A percentile compares a stretch with the other conserved stretches of the same genome.
Evolutionary conservation across 1,139 yeast genomes (phyloP).

Genomic region (Kurtzmaniella quercitrusa): DNA sequence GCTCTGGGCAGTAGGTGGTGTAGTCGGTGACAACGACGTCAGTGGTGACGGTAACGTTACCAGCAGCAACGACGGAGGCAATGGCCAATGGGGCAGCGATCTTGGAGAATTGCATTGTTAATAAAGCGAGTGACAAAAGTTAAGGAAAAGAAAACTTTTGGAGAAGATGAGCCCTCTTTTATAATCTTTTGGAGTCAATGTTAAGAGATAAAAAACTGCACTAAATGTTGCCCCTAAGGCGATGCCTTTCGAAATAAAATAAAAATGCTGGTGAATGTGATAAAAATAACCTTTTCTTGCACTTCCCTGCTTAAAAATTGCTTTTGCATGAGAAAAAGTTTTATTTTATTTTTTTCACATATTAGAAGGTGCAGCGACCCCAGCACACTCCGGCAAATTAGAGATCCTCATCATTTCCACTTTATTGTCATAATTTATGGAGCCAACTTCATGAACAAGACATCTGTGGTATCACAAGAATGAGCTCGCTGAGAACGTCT

Average conservation of each 20-base stretch:
- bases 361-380: not conserved
- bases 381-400: not conserved
- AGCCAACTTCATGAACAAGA: too few relatives aligned
- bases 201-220: not conserved
- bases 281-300: not conserved
- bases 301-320: not conserved
- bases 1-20: constrained; percentile 46
- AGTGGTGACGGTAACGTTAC: constrained; percentile 42
- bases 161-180: not conserved
- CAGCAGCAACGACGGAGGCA: constrained; percentile 36
- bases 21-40: constrained; percentile 42
- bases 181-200: not conserved
- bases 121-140: constrained; percentile 20
- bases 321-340: not conserved
- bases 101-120: constrained; percentile 40
- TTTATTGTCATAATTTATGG: too few relatives aligned
- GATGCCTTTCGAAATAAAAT: not conserved
- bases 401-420: not conserved
- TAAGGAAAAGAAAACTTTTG: constrained; percentile 8
- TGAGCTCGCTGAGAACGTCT: too few relatives aligned
- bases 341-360: not conserved
- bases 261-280: not conserved
- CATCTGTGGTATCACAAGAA: too few relatives aligned
- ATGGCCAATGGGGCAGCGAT: constrained; percentile 35
- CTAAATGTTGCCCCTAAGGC: not conserved